phyloP scores from a whole-genome alignment of 495 filamentous ascomycete genomes.

The Xylaria bambusicola region DNA sequence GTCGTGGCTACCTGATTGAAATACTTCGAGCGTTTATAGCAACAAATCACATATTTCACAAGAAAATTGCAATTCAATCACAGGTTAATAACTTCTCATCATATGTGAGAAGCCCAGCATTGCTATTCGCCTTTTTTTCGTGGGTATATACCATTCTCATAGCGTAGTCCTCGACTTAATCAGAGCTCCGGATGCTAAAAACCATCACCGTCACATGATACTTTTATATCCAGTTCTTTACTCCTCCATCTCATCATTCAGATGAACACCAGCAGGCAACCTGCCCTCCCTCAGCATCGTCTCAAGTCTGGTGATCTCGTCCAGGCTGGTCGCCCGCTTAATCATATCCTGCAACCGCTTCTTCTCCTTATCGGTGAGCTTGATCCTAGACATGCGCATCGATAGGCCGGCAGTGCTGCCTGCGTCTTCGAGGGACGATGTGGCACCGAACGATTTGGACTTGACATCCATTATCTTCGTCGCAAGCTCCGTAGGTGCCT shows the following conservation, averaged over 20 bases:
- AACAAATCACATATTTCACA: neutral
- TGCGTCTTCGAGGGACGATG: constrained; percentile 43
- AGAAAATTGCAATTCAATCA: neutral
- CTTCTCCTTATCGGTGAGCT: constrained; percentile 47
- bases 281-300: constrained; percentile 84
- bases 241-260: constrained; percentile 58
- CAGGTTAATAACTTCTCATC: neutral
- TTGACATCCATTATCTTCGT: constrained; percentile 88
- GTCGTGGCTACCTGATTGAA: neutral
- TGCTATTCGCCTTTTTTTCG: constrained; percentile 1
- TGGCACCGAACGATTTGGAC: constrained; percentile 75
- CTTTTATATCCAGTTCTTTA: constrained; percentile 22
- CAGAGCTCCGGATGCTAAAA: neutral
- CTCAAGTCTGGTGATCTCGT: constrained; percentile 81
- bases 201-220: too few relatives aligned
- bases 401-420: constrained; percentile 43
- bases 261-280: constrained; percentile 68
- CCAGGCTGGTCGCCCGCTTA: constrained; percentile 78
- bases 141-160: constrained; percentile 16
- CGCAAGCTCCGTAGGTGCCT: constrained; percentile 78
- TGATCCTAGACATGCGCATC: constrained; percentile 66
- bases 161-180: neutral
- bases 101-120: neutral
- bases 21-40: too few relatives aligned
- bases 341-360: constrained; percentile 61